Conservation (phyloP, 179 eudicot genomes). For the Actinidia polygama region DNA sequence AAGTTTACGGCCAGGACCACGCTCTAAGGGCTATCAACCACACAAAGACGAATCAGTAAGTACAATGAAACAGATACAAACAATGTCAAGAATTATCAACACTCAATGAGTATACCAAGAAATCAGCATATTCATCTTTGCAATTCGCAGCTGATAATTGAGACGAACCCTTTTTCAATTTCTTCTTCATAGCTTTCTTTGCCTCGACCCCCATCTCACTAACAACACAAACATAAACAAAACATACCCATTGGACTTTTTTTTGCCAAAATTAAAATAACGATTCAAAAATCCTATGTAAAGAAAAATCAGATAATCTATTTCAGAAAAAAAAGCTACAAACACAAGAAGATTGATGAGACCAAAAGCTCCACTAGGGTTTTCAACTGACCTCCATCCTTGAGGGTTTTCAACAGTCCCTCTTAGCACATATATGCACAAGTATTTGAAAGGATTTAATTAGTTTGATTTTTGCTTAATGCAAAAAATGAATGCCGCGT, state of each 20-base stretch:
- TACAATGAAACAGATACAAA: background rate
- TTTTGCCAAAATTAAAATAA: background rate
- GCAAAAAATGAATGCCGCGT: no score
- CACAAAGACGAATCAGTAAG: background rate
- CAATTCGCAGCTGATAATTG: constrained; percentile 25
- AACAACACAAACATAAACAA: constrained; percentile 12
- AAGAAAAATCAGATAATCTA: background rate
- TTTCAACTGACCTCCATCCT: no score
- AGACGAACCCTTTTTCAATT: constrained; percentile 41
- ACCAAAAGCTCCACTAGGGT: background rate
- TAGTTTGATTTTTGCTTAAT: no score
- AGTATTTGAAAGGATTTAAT: no score
- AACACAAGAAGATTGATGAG: background rate
- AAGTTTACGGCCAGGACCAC: constrained; percentile 62
- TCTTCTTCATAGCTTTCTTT: constrained; percentile 51
- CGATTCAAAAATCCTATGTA: background rate
- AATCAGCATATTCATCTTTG: constrained; percentile 49
- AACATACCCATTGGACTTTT: background rate
- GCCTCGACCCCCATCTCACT: constrained; percentile 46
- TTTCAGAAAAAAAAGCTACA: background rate
- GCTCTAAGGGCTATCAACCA: constrained; percentile 65
- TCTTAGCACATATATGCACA: no score
- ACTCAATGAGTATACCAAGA: constrained; percentile 46
- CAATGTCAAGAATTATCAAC: background rate
- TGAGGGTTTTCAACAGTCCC: no score